Base-by-base conservation (phyloP, 345 rosid genomes). In the Punica granatum region DNA sequence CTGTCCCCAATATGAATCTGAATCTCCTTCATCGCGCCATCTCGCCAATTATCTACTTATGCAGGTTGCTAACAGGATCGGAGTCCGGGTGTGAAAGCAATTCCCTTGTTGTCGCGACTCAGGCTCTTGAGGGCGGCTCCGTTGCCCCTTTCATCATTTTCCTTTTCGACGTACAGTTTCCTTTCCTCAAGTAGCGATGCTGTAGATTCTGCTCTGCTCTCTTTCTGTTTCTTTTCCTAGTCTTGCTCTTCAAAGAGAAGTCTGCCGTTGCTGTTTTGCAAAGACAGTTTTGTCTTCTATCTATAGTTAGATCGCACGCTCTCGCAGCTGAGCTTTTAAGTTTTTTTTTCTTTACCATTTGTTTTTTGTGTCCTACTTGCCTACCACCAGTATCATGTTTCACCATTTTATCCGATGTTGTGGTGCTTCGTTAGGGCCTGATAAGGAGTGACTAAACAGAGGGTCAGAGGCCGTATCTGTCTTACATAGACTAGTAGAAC, bases 51-150 rank as follows among this genome's bases (percentile, higher is more conserved):
- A 3, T 31, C 25, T 43, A 60, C 19, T 66, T 62, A 62, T 66
- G 78, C 85, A 91, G 97, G 86, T 87, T 69, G 97, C 97, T 74
- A 78, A 78, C 68, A 72, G 88, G 80, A 91, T 87, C 68, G 97
- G 97, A 54, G 90, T 91, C 61, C 72, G 75, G 72, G 80, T 86
- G 21, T 90, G 73, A 81, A 77, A 60, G 70, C 37, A 0, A 43
- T 58, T 67, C 60, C n/a, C 6, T 6, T 8, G 19, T 23, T 46
- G n/a, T 23, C n/a, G 0, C 53, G 53, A 18, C 53, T 6, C 0
- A 41, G 44, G 44, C 44, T 46, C 15, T 16, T 10, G 18, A 64
- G 54, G 61, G 60, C 65, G 18, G 53, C 33, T 30, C 60, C 63
- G 16, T 48, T 21, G 42, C 7, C 21, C 13, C 13, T n/a, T n/a